Percentiles rank a stretch among this genome's conserved stretches.
Evolutionary conservation across 2,329 filamentous ascomycete genomes (phyloP).

Genomic region (Aspergillus pseudoglaucus): DNA sequence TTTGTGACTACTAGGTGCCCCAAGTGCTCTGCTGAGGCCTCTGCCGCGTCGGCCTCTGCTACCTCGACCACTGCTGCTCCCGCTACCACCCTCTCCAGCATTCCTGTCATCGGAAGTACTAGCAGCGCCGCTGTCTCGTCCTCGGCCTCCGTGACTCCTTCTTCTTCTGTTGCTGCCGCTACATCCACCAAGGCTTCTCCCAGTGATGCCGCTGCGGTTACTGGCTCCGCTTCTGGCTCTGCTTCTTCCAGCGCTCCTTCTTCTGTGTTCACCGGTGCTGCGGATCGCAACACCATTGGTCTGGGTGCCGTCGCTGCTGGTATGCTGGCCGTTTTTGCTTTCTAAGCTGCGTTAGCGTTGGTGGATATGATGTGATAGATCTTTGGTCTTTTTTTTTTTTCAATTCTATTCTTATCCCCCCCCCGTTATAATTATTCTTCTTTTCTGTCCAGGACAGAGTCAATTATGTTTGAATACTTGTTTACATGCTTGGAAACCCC

Average conservation of each 20-base stretch:
- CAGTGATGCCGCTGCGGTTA: constrained; percentile 1
- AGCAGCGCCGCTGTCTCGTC: constrained; percentile 6
- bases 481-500: too few species aligned
- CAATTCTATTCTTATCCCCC: too few species aligned
- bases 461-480: too few species aligned
- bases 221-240: constrained; percentile 5
- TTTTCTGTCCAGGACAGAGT: too few species aligned
- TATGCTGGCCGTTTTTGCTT: constrained; percentile 28
- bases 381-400: too few species aligned
- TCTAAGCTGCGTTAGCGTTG: constrained; percentile 17
- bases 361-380: background rate
- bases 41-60: constrained; percentile 4
- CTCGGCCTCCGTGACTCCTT: background rate
- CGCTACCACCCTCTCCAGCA: constrained; percentile 8
- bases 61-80: constrained; percentile 5
- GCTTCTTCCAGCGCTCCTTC: constrained; percentile 8
- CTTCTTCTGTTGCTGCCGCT: constrained; percentile 2
- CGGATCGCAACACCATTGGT: constrained; percentile 29
- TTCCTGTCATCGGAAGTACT: constrained; percentile 9
- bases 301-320: constrained; percentile 29
- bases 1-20: background rate
- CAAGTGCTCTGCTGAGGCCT: constrained; percentile 1
- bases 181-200: constrained; percentile 1
- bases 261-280: constrained; percentile 24
- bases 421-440: too few species aligned